Evolutionary conservation across 495 filamentous ascomycete species (phyloP), one percentile per base, ranked within the genome.

Genomic region (Melanomma pulvis-pyrius): DNA sequence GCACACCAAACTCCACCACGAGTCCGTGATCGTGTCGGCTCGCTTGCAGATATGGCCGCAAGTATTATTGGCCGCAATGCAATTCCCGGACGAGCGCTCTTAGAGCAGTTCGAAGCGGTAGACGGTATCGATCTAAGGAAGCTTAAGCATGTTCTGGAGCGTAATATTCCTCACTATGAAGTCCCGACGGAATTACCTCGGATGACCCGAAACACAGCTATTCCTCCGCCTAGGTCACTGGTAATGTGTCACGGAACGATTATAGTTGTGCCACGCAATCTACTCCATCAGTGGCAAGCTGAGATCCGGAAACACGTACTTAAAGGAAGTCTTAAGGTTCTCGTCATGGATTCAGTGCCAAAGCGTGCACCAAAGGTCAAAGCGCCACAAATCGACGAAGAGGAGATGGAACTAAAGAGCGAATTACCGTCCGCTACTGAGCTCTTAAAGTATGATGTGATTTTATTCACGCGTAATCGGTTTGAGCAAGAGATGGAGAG

Each of bases 381-480:
- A 39, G 5, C 22, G 0, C 19, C 13, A 15, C 59, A 51, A 7
- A 15, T 17, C 13, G 48, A 49, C 13, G 36, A 59, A 11, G 50
- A 47, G 34, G 47, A 44, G 4, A 55, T 67, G 52, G 73, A 74
- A 28, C 67, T 78, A 4, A 76, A 78, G 13, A 81, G 82, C n/a
- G 65, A 74, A n/a, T 46, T 90, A 1, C 93, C 93, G 0, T 63
- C 80, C 0, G 76, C 82, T 0, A 73, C 82, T 3, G 78, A 87
- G 15, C 79, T 98, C 0, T 63, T 88, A 13, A 73, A 83, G 0
- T 92, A 88, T 71, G 93, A 97, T 73, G 81, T 97, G 28, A 74
- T 97, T 7, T 75, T 98, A 0, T 90, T 96, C 69, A 90, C 90
- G 5, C 87, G 86, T 36, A 80, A 78, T 22, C 84, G 90, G 0